Conservation (phyloP, 2,329 filamentous ascomycete species). For the Hymenoscyphus fraxineus region DNA sequence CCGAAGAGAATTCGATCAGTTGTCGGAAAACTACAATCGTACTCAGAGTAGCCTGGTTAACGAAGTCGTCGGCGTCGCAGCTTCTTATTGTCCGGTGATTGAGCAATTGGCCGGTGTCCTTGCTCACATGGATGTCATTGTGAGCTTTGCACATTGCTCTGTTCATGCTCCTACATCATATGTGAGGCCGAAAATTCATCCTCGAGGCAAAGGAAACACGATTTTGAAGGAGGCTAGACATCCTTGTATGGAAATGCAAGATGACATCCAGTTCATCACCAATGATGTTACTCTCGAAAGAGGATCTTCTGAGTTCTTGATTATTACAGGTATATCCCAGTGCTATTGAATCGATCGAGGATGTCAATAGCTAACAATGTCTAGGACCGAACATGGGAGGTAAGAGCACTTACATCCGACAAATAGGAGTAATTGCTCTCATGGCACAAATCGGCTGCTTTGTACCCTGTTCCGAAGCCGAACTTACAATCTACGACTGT, state of each 20-base stretch:
- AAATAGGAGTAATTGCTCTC: conserved; percentile 92
- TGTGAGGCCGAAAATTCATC: conserved; percentile 84
- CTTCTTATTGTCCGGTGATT: conserved; percentile 90
- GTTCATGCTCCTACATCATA: conserved; percentile 92
- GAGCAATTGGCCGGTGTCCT: conserved; percentile 85
- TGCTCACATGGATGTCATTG: conserved; percentile 90
- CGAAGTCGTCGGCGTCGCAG: conserved; percentile 89
- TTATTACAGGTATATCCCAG: conserved; percentile 48
- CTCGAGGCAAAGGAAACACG: conserved; percentile 82
- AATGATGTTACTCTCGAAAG: conserved; percentile 85
- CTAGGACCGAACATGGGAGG: conserved; percentile 91
- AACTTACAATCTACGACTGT: conserved; percentile 93
- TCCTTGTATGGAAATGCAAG: conserved; percentile 97
- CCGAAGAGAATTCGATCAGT: conserved; percentile 87
- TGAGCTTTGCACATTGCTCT: conserved; percentile 88
- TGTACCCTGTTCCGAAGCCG: conserved; percentile 84
- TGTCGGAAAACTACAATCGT: conserved; percentile 90
- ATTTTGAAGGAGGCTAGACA: conserved; percentile 90
- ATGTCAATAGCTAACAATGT: too few relatives aligned
- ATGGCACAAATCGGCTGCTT: conserved; percentile 98
- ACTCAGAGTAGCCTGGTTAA: conserved; percentile 87
- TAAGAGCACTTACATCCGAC: conserved; percentile 96
- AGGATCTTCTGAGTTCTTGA: conserved; percentile 76
- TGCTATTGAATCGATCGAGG: too few relatives aligned
- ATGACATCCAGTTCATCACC: conserved; percentile 97